Base-by-base conservation (phyloP, 2,329 filamentous ascomycete genomes). In the Bipolaris zeicola region DNA sequence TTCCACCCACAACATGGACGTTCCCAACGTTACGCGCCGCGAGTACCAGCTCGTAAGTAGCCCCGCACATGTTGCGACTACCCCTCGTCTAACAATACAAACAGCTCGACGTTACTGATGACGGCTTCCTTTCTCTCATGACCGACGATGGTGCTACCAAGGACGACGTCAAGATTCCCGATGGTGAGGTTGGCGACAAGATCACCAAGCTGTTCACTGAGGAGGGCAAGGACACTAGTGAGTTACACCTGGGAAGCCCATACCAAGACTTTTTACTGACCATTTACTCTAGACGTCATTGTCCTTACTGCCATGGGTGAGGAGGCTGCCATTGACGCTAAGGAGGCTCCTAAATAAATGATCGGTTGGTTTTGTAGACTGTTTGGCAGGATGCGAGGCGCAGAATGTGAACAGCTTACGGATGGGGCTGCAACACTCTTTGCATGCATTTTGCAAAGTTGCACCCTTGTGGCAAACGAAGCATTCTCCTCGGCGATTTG, bases 1-100 rank as follows among this genome's bases (percentile, higher is more conserved):
- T 72, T 99, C 95, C 79, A 99, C 95, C 85, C 87, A 89, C 83
- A 88, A 96, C 87, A 96, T 96, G 91, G 92, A 99, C 76, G 95
- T 99, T 71, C 96, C 96, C 82, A 89, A 95, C 83, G 94, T 98
- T 82, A 79, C 79, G 73, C 93, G 94, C 77, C 86, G 85, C 81
- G 94, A 97, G 85, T 96, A 90, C 86, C 89, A 95, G 85, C 88
- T 98, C 76, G 92, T 97, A 85, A 87, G 92, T 86, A 49, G 45
- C 54, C n/a, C 28, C n/a, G 7, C 39, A 34, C 14, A 38, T 31
- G 7, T 31, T 13, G 48, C 42, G 52, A 31, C 41, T 31, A 42
- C 51, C 22, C 26, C 58, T 59, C 45, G 57, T 51, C 70, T 73
- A 51, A 70, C 56, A 37, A n/a, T 16, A 3, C 34, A 16, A 22